Evolutionary conservation across 495 filamentous ascomycete genomes (phyloP).

Genomic region (Pseudoneurospora amorphoporcata): DNA sequence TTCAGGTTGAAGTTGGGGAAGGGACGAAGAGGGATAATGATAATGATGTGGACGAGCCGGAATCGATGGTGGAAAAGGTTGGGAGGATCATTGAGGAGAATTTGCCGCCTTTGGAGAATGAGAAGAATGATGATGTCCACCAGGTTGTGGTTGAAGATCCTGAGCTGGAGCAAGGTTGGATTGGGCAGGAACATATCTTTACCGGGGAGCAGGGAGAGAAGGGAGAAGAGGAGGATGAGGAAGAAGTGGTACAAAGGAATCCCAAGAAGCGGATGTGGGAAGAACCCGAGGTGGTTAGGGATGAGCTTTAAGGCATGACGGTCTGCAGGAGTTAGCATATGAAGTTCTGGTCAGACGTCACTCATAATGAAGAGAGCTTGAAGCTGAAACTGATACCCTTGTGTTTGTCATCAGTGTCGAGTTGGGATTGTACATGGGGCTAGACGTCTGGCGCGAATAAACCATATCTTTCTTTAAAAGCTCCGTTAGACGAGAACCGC

Average conservation of each 20-base stretch:
- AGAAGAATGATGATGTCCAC: constrained; percentile 17
- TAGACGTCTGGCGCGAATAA: not conserved
- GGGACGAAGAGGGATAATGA: not conserved
- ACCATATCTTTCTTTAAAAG: not conserved
- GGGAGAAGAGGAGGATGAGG: constrained; percentile 9
- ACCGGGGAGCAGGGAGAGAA: not conserved
- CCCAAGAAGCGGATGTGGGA: constrained; percentile 80
- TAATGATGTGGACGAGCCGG: constrained; percentile 11
- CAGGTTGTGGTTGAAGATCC: constrained; percentile 7
- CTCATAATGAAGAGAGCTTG: not conserved
- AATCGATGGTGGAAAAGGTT: constrained; percentile 37
- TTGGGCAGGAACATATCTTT: not conserved
- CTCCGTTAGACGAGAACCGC: too few relatives aligned
- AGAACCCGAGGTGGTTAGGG: constrained; percentile 39
- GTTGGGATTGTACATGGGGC: not conserved
- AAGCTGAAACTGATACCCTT: not conserved
- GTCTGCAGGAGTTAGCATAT: not conserved
- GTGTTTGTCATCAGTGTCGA: not conserved
- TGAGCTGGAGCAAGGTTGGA: constrained; percentile 8
- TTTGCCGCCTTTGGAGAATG: constrained; percentile 5
- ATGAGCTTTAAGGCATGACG: constrained; percentile 41
- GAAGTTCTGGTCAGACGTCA: not conserved
- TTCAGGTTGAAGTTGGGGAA: constrained; percentile 16
- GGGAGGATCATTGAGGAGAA: constrained; percentile 41
- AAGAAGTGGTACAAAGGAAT: constrained; percentile 33